A percentile compares a stretch with the other conserved stretches of the same genome.
phyloP scores from a whole-genome alignment of 1,139 yeast species.

The Wickerhamomyces sp. region DNA sequence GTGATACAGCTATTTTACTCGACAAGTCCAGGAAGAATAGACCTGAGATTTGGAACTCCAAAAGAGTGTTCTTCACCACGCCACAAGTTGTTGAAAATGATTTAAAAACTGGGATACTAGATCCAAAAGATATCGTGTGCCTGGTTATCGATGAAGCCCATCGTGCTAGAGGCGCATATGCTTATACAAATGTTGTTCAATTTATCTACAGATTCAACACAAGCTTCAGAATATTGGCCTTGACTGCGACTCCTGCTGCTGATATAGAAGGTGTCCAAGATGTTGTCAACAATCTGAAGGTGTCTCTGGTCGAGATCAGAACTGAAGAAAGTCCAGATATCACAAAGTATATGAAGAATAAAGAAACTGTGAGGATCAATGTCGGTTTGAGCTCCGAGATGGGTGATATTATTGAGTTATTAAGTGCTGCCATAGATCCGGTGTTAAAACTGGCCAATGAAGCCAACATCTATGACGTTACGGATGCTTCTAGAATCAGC shows the following conservation, averaged over 20 bases:
- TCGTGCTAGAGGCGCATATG: conserved; percentile 83
- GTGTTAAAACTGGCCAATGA: conserved; percentile 59
- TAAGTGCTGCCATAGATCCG: conserved; percentile 61
- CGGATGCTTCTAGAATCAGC: conserved; percentile 64
- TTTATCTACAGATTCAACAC: conserved; percentile 58
- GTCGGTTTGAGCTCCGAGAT: conserved; percentile 52
- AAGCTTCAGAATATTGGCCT: conserved; percentile 71
- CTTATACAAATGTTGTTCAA: conserved; percentile 77
- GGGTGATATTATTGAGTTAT: conserved; percentile 42
- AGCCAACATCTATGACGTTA: conserved; percentile 53
- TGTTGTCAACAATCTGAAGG: conserved; percentile 64
- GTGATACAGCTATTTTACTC: conserved; percentile 73
- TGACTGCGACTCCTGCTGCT: conserved; percentile 95
- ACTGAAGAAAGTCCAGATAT: conserved; percentile 85
- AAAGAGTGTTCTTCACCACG: conserved; percentile 85
- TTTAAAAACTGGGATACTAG: conserved; percentile 62
- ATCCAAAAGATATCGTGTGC: conserved; percentile 71
- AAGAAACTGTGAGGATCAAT: conserved; percentile 53
- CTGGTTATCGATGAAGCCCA: conserved; percentile 95
- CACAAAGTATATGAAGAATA: conserved; percentile 69
- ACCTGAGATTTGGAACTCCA: conserved; percentile 66
- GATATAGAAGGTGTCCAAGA: conserved; percentile 86
- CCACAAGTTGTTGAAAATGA: conserved; percentile 97
- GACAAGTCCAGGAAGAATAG: conserved; percentile 67
- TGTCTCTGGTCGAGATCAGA: conserved; percentile 77